Evolutionary conservation across 192 early-diverging fungal species (phyloP).

Genomic region (Ramicandelaber brevisporus): DNA sequence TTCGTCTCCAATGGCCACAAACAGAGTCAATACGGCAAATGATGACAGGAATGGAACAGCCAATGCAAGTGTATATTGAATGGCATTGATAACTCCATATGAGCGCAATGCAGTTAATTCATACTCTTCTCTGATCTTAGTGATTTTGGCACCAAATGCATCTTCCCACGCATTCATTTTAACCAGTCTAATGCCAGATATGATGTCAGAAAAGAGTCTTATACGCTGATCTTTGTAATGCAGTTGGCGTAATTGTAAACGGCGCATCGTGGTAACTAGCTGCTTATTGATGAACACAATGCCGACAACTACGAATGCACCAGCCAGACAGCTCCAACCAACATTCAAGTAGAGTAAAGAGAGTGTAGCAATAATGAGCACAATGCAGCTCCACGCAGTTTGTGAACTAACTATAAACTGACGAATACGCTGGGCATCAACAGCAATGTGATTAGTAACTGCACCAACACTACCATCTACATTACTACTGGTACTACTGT

Average conservation of each 20-base stretch:
- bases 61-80: conserved; percentile 12
- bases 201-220: conserved; percentile 35
- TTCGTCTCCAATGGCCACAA: conserved; percentile 7
- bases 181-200: conserved; percentile 35
- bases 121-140: conserved; percentile 7
- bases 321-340: conserved; percentile 4
- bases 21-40: conserved; percentile 15
- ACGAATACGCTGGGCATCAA: conserved; percentile 4
- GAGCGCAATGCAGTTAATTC: conserved; percentile 13
- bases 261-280: conserved; percentile 41
- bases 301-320: conserved; percentile 1
- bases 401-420: background rate
- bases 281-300: conserved; percentile 16
- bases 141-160: conserved; percentile 21
- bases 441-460: conserved; percentile 5
- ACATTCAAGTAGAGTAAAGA: conserved; percentile 4
- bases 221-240: conserved; percentile 29
- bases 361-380: conserved; percentile 2
- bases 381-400: conserved; percentile 4
- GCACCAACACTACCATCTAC: conserved; percentile 4
- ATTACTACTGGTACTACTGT: conserved; percentile 1
- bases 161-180: conserved; percentile 48
- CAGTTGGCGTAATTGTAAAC: conserved; percentile 66
- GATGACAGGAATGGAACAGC: conserved; percentile 15
- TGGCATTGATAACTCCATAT: conserved; percentile 11